Conservation (phyloP, 164 flowering plant genomes). For the Nelumbo lutea region DNA sequence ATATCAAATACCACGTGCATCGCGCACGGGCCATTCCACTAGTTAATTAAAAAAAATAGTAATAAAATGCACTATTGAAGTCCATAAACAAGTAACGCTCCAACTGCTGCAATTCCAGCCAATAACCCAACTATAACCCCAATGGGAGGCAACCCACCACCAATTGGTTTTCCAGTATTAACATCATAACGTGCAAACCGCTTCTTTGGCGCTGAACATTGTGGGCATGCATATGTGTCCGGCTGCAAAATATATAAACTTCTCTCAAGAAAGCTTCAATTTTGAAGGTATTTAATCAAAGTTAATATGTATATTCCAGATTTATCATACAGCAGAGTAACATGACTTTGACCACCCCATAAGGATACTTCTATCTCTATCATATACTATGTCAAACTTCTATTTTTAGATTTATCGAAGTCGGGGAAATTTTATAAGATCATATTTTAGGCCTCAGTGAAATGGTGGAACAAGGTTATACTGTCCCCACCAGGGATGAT, state of each 20-base stretch:
- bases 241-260: constrained; percentile 42
- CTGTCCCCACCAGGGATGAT: too few species aligned
- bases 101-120: constrained; percentile 76
- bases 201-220: constrained; percentile 92
- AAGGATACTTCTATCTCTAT: too few species aligned
- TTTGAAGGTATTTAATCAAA: background rate
- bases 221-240: constrained; percentile 77
- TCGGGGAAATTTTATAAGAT: too few species aligned
- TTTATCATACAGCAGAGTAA: too few species aligned
- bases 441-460: too few species aligned
- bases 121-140: constrained; percentile 81
- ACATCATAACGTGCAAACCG: constrained; percentile 84
- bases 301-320: too few species aligned
- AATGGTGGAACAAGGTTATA: too few species aligned
- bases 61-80: constrained; percentile 49
- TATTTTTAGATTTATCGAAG: too few species aligned
- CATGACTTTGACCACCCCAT: too few species aligned
- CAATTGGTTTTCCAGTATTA: constrained; percentile 72
- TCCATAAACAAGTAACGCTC: constrained; percentile 87
- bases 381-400: too few species aligned
- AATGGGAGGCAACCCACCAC: constrained; percentile 84
- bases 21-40: too few species aligned
- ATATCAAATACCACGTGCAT: too few species aligned
- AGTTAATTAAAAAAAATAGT: background rate
- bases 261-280: background rate